Base-by-base conservation (phyloP, 78 protist genomes). In the Dictyostelium brefeldianum region DNA sequence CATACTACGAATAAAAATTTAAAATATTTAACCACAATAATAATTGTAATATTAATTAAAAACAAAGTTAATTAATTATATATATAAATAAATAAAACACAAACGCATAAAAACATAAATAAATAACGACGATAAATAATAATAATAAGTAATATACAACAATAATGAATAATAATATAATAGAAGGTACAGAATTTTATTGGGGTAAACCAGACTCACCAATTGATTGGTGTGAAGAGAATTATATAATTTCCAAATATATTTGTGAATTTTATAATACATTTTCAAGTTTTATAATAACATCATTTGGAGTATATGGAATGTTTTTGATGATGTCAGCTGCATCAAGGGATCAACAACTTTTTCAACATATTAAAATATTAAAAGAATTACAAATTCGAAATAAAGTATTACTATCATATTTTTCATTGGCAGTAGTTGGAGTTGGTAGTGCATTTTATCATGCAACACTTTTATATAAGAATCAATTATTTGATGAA, bases 191-290 rank as follows among this genome's bases (percentile, higher is more conserved):
- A 0, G 69, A 59, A 59, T 43, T 73, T 36, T 71, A 71, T 27
- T 84, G 79, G 80, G 91, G 95, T 22, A 31, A 77, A 18, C 89
- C 89, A 41, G 89, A 81, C 56, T 74, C 95, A n/a, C 89, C 89
- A 31, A 70, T 90, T 5, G 89, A 90, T 54, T 90, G 95, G 95
- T 91, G 95, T 25, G 95, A 91, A 69, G 18, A 41, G 4, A 81
- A 91, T 31, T 91, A 91, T 74, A 57, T 46, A 25, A 50, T 83
- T 8, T 91, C 95, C 29, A 81, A 75, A 53, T 91, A 57, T 70
- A 82, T 91, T 25, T 91, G 95, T 50, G 95, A 91, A 57, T 91
- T 79, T 57, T 81, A 83, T 29, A 91, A 91, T 69, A 91, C 95
- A 36, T 29, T 81, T 12, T 83, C 91, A 22, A 73, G 80, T 31